These are phyloP conservation scores for Camellia sinensis DNA, from an alignment of 148 eudicot species.

Conservation along the genomic window DNA sequence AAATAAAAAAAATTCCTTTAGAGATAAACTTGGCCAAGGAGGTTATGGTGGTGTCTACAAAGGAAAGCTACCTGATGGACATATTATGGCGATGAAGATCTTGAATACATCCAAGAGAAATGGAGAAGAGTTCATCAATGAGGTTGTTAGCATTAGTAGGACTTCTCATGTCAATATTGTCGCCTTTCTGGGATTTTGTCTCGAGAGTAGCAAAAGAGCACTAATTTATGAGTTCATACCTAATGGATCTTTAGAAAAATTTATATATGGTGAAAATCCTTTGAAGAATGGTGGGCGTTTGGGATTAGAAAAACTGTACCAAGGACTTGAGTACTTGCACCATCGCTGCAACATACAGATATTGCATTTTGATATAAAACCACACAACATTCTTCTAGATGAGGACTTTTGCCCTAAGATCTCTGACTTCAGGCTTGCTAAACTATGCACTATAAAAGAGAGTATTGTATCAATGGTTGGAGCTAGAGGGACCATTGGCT, in stretches of 20 bases:
- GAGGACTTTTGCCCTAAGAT: slow-evolving; percentile 16
- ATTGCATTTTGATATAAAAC: slow-evolving; percentile 16
- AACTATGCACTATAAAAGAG: not conserved
- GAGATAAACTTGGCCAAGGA: slow-evolving; percentile 9
- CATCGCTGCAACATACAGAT: slow-evolving; percentile 6
- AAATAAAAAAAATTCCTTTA: not conserved
- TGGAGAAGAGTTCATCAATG: slow-evolving; percentile 1
- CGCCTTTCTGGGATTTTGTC: not conserved
- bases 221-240: slow-evolving; percentile 7
- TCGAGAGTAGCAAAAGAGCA: slow-evolving; percentile 5
- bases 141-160: slow-evolving; percentile 1
- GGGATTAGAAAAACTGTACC: not conserved
- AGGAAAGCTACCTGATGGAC: not conserved
- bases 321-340: slow-evolving; percentile 15
- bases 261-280: not conserved
- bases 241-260: slow-evolving; percentile 10
- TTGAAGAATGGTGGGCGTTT: not conserved
- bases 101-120: not conserved
- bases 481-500: slow-evolving; percentile 18
- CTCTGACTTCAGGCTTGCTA: slow-evolving; percentile 14
- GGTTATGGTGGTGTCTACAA: slow-evolving; percentile 4
- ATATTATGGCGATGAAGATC: not conserved
- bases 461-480: slow-evolving; percentile 10
- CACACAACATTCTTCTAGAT: slow-evolving; percentile 19
- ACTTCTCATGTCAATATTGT: slow-evolving; percentile 18